Evolutionary conservation across 768 basidiomycete species (phyloP), one percentile per base, ranked within the genome.

Genomic region (Chalciporus sphaerocephalus): DNA sequence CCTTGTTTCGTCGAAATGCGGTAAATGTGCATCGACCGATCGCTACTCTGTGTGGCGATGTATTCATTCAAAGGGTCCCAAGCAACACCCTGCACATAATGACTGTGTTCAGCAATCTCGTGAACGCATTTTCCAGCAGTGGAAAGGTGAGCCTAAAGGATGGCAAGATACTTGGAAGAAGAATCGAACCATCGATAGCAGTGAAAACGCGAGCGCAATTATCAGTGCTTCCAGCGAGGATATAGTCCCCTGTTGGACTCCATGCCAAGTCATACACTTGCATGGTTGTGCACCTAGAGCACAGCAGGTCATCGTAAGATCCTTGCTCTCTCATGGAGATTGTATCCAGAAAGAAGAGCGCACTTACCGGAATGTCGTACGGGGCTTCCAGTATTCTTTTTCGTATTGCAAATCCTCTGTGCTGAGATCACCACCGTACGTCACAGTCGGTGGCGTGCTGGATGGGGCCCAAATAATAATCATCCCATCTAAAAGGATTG

Each of bases 11-110:
- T 80, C 7, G 81, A 79, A 53, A 97, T 82, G 51, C 79, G 79
- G 68, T 97, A 92, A 54, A 99, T 83, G 62, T 97, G 92, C 81
- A 98, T 95, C 17, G 92, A 87, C 37, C 95, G 79, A 67, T 99
- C 96, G 58, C 87, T 91, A 65, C 90, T 92, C 61, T 99, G 96
- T 0, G 96, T 98, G 4, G 96, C 94, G 50, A 99, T 90, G 61
- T 88, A 98, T 65, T 96, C 92, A 64, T 95, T 93, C 56, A 96
- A 69, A 1, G 96, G 96, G 54, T 99, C 96, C 96, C 96, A 99
- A 0, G 95, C 91, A 22, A 98, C 96, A 8, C 96, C 96, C 71
- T 99, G 96, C 0, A 99, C 96, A 61, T 90, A 97, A 66, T 98
- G 95, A 25, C 78, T 81, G 66, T 99, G 96, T 58, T 98, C 95